Conservation (phyloP, 257 asterid genomes). For the Plantago major region DNA sequence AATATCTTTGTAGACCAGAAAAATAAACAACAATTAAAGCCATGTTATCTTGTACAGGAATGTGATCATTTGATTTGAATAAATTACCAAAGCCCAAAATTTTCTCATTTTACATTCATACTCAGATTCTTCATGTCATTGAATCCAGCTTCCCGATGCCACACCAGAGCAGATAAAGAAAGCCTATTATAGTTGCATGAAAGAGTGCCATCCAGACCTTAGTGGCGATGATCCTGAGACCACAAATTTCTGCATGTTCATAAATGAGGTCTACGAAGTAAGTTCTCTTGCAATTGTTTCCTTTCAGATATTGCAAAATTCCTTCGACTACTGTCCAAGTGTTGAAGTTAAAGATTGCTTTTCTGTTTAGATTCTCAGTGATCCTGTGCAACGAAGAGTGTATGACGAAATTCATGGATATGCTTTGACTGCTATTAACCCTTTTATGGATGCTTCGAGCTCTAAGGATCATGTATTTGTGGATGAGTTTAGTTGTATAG, state of each 20-base stretch:
- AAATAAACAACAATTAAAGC: too few species aligned
- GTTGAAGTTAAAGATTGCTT: constrained; percentile 20
- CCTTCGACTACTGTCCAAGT: neutral
- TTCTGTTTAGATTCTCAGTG: constrained; percentile 82
- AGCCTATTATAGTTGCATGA: constrained; percentile 98
- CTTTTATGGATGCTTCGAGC: constrained; percentile 72
- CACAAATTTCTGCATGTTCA: constrained; percentile 90
- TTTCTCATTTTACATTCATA: constrained; percentile 11
- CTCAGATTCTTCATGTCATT: constrained; percentile 5
- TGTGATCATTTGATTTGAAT: too few species aligned
- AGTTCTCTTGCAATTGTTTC: constrained; percentile 23
- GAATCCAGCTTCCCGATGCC: constrained; percentile 80
- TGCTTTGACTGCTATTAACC: constrained; percentile 78
- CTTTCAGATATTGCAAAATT: constrained; percentile 3
- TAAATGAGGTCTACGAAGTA: constrained; percentile 87
- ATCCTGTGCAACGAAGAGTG: constrained; percentile 89
- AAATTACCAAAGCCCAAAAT: neutral
- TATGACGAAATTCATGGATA: constrained; percentile 97
- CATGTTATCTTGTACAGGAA: too few species aligned
- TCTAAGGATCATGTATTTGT: constrained; percentile 83
- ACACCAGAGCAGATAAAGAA: constrained; percentile 87
- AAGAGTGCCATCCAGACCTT: constrained; percentile 97
- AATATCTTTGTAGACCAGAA: too few species aligned
- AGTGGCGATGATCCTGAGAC: constrained; percentile 88
- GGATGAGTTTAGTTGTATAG: constrained; percentile 99